Evolutionary conservation across 805 yeast species (phyloP), one percentile per base, ranked within the genome.

Genomic region (Brettanomyces custersianus): DNA sequence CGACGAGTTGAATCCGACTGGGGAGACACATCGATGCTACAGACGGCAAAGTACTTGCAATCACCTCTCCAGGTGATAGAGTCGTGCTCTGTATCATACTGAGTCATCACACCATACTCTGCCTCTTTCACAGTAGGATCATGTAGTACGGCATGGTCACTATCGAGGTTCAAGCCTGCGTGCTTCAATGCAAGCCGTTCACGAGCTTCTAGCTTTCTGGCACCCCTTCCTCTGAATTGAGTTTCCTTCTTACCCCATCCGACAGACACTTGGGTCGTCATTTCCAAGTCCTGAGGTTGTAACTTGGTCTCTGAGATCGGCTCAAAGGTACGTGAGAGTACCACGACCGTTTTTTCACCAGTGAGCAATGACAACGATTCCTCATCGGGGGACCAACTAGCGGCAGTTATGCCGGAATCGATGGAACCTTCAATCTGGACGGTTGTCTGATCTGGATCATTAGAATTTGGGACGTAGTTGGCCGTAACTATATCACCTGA

Each of bases 221-320:
- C 92, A 43, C 98, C 98, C 51, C 73, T 79, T 35, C 99, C 99
- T 58, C 81, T 77, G 58, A 92, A 92, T 60, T 92, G 99, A 0
- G 99, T 92, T 56, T 90, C 97, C 46, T 80, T 79, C 42, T 81
- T 83, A 52, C 99, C 99, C 99, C 99, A 92, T 19, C 99, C 99
- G 29, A 92, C 96, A 20, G 90, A 80, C 25, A 92, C 96, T 52
- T 92, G 95, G 45, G 77, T 79, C 2, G 87, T 78, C 34, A 74
- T 60, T 23, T 62, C 55, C 32, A 88, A 65, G 54, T 92, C 98
- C 7, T 68, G 70, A 0, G 71, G 62, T 31, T 68, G 57, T 40
- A 87, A 57, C 21, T 59, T 55, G 38, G 66, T 67, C 50, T 90
- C 96, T 9, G 74, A 62, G 18, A 90, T 67, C 2, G 88, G 84